Evolutionary conservation across 305 asterid species (phyloP), one percentile per base, ranked within the genome.

Genomic region (Euphrasia arctica): DNA sequence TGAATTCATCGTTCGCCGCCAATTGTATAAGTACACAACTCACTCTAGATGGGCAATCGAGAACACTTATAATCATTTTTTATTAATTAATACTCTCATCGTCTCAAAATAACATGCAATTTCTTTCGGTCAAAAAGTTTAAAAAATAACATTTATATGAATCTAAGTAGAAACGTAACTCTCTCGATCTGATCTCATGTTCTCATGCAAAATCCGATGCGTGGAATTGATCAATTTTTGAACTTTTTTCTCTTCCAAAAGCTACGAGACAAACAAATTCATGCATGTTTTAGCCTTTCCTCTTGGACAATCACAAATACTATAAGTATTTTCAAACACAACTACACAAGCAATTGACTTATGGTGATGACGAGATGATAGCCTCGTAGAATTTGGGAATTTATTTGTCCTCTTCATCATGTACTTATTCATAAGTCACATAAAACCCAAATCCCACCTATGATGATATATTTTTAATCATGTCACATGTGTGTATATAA

Each of bases 381-480:
- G 60, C 22, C 60, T 58, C 79, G 58, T 65, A 41, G 74, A 72
- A 62, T 72, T 78, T 74, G 76, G 70, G 69, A 49, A 59, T 48
- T 12, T 29, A 55, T 79, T 79, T 75, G 84, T 73, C 80, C 52
- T 73, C 70, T 79, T 60, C 42, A 31, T 57, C 6, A 3, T 75
- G 81, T 67, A 75, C 34, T 68, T 58, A 75, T 70, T 43, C 75
- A 67, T 62, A 70, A 18, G 22, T 70, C 71, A 68, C 61, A 60
- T 70, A 75, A 67, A 61, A 54, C 75, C 75, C 79, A 79, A 71
- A 67, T 67, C 73, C 72, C 52, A 60, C 71, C 56, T 55, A 57
- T 10, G 3, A 18, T 18, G 22, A 18, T 18, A 18, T 18, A 47
- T 52, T 65, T 48, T 8, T 12, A 18, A 14, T 5, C 22, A 14